phyloP scores from a whole-genome alignment of 2,329 filamentous ascomycete genomes.

The Cladosporium sphaerospermum region DNA sequence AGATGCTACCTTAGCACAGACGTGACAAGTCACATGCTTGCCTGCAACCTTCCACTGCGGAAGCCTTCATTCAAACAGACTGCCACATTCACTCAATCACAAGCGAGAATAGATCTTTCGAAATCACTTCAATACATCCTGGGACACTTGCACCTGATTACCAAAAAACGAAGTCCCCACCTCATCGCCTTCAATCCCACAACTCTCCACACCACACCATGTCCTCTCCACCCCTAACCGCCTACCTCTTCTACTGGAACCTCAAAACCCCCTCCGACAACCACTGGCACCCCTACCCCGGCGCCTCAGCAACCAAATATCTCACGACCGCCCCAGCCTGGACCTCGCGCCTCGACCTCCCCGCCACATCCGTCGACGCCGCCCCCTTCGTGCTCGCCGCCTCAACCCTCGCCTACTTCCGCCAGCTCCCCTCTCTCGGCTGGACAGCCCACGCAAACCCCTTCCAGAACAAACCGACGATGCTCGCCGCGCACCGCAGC shows the following conservation, averaged over 20 bases:
- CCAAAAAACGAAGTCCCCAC: too few relatives aligned
- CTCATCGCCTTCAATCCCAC: too few relatives aligned
- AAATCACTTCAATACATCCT: too few relatives aligned
- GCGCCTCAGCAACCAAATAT: conserved; percentile 14
- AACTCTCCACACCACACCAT: not conserved
- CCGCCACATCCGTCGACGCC: conserved; percentile 25
- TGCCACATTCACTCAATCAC: too few relatives aligned
- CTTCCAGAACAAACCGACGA: conserved; percentile 24
- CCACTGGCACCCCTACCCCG: conserved; percentile 25
- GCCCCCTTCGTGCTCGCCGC: conserved; percentile 25
- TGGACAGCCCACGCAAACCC: conserved; percentile 23
- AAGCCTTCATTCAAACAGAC: not conserved
- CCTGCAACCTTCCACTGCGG: not conserved
- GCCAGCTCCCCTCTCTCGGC: conserved; percentile 23
- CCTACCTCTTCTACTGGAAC: conserved; percentile 28
- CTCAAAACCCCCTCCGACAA: conserved; percentile 24
- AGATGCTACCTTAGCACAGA: not conserved
- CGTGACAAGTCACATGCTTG: not conserved
- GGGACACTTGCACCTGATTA: too few relatives aligned
- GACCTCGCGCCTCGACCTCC: conserved; percentile 22
- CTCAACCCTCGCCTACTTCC: conserved; percentile 22
- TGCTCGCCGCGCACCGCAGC: conserved; percentile 24
- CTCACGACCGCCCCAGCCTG: conserved; percentile 14
- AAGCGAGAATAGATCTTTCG: too few relatives aligned
- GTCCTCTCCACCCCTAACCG: conserved; percentile 3